phyloP scores from a whole-genome alignment of 371 early-diverging fungal species.

The Mucor ambiguus region DNA sequence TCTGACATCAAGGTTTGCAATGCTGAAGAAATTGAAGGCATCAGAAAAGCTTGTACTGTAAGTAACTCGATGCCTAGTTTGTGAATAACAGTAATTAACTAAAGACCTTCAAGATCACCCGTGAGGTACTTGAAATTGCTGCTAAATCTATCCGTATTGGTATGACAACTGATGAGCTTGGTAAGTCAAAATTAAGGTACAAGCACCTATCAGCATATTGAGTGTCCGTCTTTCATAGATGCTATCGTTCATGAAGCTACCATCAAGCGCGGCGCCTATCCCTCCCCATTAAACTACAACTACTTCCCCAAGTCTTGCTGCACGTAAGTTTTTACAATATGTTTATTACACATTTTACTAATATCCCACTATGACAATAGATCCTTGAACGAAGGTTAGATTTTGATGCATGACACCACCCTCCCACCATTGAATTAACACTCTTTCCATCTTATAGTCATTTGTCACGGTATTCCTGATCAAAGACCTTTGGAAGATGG shows the following conservation, averaged over 20 bases:
- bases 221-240: constrained; percentile 49
- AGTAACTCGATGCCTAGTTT: background rate
- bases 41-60: constrained; percentile 81
- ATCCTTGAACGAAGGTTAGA: constrained; percentile 63
- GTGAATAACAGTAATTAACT: background rate
- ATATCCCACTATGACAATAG: constrained; percentile 4
- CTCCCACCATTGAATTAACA: background rate
- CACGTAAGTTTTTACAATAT: constrained; percentile 64
- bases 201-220: background rate
- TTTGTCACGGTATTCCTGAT: constrained; percentile 94
- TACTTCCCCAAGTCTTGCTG: constrained; percentile 92
- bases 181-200: constrained; percentile 17
- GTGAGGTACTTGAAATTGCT: constrained; percentile 87
- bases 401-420: background rate
- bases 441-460: constrained; percentile 41
- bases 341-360: background rate
- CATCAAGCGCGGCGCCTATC: constrained; percentile 86
- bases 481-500: constrained; percentile 83
- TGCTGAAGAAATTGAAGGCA: constrained; percentile 73
- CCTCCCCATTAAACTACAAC: constrained; percentile 94
- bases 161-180: constrained; percentile 90
- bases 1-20: constrained; percentile 69
- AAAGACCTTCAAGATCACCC: constrained; percentile 58
- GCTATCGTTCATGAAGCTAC: constrained; percentile 85
- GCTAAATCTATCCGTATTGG: constrained; percentile 80